A percentile compares a stretch with the other conserved stretches of the same genome.
Evolutionary conservation across 1,284 basidiomycete genomes (phyloP).

Genomic region (Marasmius fiardii): DNA sequence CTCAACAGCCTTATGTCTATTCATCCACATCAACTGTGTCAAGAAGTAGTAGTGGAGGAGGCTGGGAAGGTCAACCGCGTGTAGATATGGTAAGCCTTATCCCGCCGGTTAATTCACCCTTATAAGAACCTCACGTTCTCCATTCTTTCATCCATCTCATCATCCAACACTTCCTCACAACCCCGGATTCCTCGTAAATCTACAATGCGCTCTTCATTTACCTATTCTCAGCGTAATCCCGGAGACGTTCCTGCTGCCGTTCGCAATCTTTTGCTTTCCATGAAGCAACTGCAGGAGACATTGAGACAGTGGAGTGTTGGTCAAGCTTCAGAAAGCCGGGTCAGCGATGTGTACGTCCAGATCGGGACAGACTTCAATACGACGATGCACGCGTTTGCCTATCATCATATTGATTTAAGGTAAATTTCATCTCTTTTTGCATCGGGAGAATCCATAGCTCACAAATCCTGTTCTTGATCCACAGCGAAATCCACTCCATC

Average conservation of each 20-base stretch:
- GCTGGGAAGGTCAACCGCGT: slow-evolving; percentile 9
- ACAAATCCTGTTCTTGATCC: not conserved
- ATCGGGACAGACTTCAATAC: slow-evolving; percentile 93
- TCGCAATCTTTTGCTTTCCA: slow-evolving; percentile 82
- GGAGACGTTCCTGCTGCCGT: slow-evolving; percentile 66
- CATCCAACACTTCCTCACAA: not conserved
- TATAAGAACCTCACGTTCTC: slow-evolving; percentile 4
- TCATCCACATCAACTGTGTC: slow-evolving; percentile 12
- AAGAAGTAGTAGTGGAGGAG: not conserved
- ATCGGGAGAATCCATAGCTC: not conserved
- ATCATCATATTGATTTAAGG: slow-evolving; percentile 80
- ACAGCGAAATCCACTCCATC: slow-evolving; percentile 80
- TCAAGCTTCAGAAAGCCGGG: slow-evolving; percentile 69
- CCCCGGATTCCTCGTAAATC: not conserved
- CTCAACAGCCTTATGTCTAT: slow-evolving; percentile 9
- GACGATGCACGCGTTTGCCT: slow-evolving; percentile 77
- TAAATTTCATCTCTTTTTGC: slow-evolving; percentile 26
- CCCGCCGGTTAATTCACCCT: not conserved
- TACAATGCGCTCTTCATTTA: slow-evolving; percentile 6
- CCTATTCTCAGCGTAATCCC: slow-evolving; percentile 18
- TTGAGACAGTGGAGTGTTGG: slow-evolving; percentile 76
- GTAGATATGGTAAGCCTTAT: slow-evolving; percentile 10
- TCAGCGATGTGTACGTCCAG: slow-evolving; percentile 90
- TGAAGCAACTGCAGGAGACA: slow-evolving; percentile 81
- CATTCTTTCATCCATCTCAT: not conserved